Conservation (phyloP, 2,329 filamentous ascomycete species). For the Pseudocercospora musae region DNA sequence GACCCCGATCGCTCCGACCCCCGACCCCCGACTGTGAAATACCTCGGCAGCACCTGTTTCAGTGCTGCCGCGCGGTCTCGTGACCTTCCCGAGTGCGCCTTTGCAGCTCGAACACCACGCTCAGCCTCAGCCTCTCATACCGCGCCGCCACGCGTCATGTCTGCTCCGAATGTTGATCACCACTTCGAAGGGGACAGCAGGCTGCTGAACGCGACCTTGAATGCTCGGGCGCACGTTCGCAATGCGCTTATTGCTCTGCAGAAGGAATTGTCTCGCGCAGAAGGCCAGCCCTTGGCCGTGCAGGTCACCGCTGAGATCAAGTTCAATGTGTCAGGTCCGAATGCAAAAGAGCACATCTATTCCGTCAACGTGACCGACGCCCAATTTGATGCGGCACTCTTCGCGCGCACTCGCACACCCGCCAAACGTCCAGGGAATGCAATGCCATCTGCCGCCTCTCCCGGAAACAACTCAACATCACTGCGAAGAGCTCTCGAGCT, state of each 20-base stretch:
- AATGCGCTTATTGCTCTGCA: conserved; percentile 22
- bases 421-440: conserved; percentile 5
- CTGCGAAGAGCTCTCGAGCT: neutral
- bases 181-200: conserved; percentile 26
- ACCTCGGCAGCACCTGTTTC: neutral
- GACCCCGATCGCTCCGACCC: no score
- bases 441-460: conserved; percentile 10
- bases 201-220: conserved; percentile 23
- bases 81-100: neutral
- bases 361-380: conserved; percentile 21
- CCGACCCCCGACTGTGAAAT: no score
- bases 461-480: neutral
- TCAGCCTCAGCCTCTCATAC: neutral
- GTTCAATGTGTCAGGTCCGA: conserved; percentile 19
- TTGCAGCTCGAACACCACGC: neutral
- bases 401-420: conserved; percentile 12
- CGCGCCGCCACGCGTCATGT: conserved; percentile 10
- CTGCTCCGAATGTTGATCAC: conserved; percentile 21
- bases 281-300: conserved; percentile 15
- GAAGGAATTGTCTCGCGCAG: conserved; percentile 19
- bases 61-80: neutral
- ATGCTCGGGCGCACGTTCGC: conserved; percentile 23
- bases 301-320: conserved; percentile 25
- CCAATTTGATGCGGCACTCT: conserved; percentile 18
- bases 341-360: conserved; percentile 24